A percentile compares a stretch with the other conserved stretches of the same genome.
Conservation (phyloP, 352 stramenopile species). For the Phytophthora fragariaefolia region DNA sequence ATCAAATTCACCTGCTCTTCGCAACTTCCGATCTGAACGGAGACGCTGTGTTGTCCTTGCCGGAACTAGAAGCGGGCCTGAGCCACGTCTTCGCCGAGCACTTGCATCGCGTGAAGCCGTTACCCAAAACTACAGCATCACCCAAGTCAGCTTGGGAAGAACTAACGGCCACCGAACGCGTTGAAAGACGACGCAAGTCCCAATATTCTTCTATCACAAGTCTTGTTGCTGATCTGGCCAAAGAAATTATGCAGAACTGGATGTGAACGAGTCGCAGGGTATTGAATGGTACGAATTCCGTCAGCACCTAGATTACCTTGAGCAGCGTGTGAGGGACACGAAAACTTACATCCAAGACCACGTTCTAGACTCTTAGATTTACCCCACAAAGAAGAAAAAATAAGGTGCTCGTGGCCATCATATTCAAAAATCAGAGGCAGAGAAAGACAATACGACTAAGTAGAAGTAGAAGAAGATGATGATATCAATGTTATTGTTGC, state of each 20-base stretch:
- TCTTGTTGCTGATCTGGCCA: conserved; percentile 55
- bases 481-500: conserved; percentile 38
- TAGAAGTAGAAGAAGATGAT: conserved; percentile 20
- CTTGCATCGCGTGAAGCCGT: conserved; percentile 22
- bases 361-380: conserved; percentile 28
- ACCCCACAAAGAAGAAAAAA: background rate
- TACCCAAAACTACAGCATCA: conserved; percentile 14
- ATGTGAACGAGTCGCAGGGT: conserved; percentile 59
- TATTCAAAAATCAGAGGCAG: background rate
- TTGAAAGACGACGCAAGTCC: conserved; percentile 28
- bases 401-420: background rate
- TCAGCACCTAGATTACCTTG: conserved; percentile 72
- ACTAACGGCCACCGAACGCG: conserved; percentile 15
- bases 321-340: conserved; percentile 55
- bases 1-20: conserved; percentile 66
- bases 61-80: conserved; percentile 58
- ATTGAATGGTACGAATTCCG: conserved; percentile 86
- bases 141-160: conserved; percentile 34
- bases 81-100: conserved; percentile 43
- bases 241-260: conserved; percentile 64
- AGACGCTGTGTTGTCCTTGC: conserved; percentile 58
- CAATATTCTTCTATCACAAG: conserved; percentile 43
- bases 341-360: conserved; percentile 61
- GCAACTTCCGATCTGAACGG: conserved; percentile 57
- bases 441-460: too few relatives aligned